Conservation (phyloP, 2,329 filamentous ascomycete species). For the Sporothrix humicola region DNA sequence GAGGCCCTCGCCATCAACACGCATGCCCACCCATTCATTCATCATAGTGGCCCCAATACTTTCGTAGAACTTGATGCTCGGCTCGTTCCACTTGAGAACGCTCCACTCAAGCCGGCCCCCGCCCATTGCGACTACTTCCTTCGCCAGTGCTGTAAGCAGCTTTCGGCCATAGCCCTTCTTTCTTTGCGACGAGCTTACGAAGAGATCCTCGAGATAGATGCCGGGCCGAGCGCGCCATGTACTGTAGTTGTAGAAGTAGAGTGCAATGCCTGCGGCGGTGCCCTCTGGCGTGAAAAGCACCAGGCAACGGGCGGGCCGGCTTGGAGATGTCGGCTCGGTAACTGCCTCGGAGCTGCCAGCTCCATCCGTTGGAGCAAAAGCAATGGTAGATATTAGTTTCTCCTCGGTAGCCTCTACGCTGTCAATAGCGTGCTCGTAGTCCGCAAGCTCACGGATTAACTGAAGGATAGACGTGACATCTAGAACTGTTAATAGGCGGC, state of each 20-base stretch:
- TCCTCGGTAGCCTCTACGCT: conserved; percentile 79
- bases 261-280: conserved; percentile 72
- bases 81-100: conserved; percentile 91
- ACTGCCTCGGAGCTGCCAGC: conserved; percentile 45
- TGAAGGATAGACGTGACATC: conserved; percentile 81
- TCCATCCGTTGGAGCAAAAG: conserved; percentile 66
- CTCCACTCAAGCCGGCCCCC: conserved; percentile 86
- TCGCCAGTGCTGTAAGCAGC: conserved; percentile 77
- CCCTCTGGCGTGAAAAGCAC: conserved; percentile 62
- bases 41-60: conserved; percentile 69
- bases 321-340: conserved; percentile 60
- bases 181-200: conserved; percentile 72
- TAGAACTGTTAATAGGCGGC: conserved; percentile 46
- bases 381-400: conserved; percentile 74
- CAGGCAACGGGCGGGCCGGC: conserved; percentile 75
- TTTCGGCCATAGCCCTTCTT: conserved; percentile 79
- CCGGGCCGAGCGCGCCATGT: conserved; percentile 89
- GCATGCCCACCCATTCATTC: conserved; percentile 76
- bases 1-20: conserved; percentile 71
- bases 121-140: conserved; percentile 72
- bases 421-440: conserved; percentile 80
- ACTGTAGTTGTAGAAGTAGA: conserved; percentile 96
- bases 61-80: conserved; percentile 86
- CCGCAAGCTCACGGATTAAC: conserved; percentile 83
- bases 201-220: conserved; percentile 94